Evolutionary conservation across 352 stramenopile genomes (phyloP).

Genomic region (Blastocystis sp.): DNA sequence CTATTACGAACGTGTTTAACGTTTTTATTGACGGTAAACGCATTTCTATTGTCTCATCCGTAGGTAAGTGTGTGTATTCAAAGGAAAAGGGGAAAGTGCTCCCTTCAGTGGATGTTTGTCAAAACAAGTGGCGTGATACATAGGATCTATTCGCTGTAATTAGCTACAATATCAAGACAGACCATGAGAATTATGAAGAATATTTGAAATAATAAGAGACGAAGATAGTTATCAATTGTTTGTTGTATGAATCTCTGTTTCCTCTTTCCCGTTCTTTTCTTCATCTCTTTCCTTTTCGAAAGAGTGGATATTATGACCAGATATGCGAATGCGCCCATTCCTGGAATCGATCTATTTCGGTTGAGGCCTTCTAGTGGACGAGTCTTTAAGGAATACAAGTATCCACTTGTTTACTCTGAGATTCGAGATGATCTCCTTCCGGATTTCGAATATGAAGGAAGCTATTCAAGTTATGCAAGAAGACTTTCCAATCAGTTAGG

Average conservation of each 20-base stretch:
- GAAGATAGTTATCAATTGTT: not conserved
- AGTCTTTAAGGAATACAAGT: not conserved
- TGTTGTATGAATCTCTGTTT: not conserved
- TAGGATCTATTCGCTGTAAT: slow-evolving; percentile 10
- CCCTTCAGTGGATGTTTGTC: not conserved
- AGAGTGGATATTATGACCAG: not conserved
- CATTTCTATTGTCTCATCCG: not conserved
- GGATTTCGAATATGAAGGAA: not conserved
- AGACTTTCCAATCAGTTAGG: not conserved
- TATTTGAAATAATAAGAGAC: slow-evolving; percentile 16
- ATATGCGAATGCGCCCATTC: not conserved
- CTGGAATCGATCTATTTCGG: no score
- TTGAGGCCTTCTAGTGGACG: no score
- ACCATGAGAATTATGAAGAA: not conserved
- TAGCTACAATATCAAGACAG: not conserved
- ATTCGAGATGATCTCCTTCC: not conserved
- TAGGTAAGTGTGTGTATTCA: slow-evolving; percentile 9
- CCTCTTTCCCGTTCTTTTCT: not conserved
- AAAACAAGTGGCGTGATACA: not conserved
- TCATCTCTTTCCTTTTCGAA: not conserved
- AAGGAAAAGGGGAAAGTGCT: not conserved
- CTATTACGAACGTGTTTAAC: not conserved
- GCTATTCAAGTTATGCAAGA: not conserved
- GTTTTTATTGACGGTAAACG: slow-evolving; percentile 15
- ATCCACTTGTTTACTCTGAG: not conserved